Base-by-base conservation (phyloP, 257 asterid species). In the Lycium barbarum region DNA sequence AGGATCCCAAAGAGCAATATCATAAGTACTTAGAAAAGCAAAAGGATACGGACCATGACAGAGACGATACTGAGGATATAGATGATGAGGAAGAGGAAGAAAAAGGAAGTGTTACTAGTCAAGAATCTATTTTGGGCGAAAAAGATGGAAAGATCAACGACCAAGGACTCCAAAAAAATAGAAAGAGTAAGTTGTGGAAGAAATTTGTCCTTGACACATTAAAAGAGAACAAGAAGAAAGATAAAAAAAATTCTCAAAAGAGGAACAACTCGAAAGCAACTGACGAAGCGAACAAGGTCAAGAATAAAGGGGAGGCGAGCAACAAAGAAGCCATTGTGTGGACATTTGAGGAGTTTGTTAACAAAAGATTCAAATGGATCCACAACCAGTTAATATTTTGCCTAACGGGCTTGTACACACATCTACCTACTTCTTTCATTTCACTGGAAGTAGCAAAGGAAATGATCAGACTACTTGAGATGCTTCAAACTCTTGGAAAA, bases 291-390 rank as follows among this genome's bases (percentile, higher is more conserved):
- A 76, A 22, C 81, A 51, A 76, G 81, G 62, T 13, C 20, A 76
- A 76, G 47, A 76, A 51, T 1, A 0, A 49, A 51, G 81, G 81
- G 22, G 62, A 76, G 47, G 33, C 6, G 12, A 40, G 68, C 63
- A 53, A 11, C 12, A 53, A 49, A 51, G 68, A 67, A 59, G 55
- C 15, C 18, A 18, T n/a, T 58, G 17, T 67, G n/a, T 90, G 55
- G 91, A 86, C 91, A 55, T 89, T 85, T 43, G 89, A 93, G 88
- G 92, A n/a, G n/a, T n/a, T n/a, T n/a, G n/a, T n/a, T n/a, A n/a
- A n/a, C n/a, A n/a, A n/a, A n/a, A n/a, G n/a, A n/a, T n/a, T n/a
- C n/a, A n/a, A n/a, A n/a, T n/a, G n/a, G n/a, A n/a, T n/a, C n/a
- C n/a, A n/a, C n/a, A n/a, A n/a, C n/a, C n/a, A n/a, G n/a, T n/a